These are phyloP conservation scores for Hemisphaericaspora xylanilytica DNA, from an alignment of 1,139 yeast genomes.

Conservation along the genomic window DNA sequence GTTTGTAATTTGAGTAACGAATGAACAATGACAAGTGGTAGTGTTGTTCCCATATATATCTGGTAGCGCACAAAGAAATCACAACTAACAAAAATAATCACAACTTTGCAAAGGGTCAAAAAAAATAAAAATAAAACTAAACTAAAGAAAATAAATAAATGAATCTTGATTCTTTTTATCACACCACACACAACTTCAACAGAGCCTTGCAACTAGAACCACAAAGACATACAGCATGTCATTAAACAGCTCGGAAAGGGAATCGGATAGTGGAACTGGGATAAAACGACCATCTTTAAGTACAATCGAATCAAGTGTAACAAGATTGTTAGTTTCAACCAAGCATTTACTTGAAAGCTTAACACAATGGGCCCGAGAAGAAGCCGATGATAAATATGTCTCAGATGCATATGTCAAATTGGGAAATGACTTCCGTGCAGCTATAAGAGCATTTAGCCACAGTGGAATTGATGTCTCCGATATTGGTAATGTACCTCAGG, in stretches of 20 bases:
- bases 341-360: constrained; percentile 81
- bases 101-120: too few species aligned
- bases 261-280: constrained; percentile 1
- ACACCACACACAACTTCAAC: too few species aligned
- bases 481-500: constrained; percentile 44
- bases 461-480: constrained; percentile 45
- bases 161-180: too few species aligned
- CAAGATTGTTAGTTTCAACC: constrained; percentile 81
- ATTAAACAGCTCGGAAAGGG: neutral
- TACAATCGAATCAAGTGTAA: constrained; percentile 81
- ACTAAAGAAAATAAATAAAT: too few species aligned
- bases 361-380: constrained; percentile 86
- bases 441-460: constrained; percentile 53
- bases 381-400: constrained; percentile 78
- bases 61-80: too few species aligned
- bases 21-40: too few species aligned
- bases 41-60: too few species aligned
- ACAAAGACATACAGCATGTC: neutral
- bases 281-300: constrained; percentile 33
- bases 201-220: too few species aligned
- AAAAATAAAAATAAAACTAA: too few species aligned
- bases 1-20: too few species aligned
- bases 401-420: constrained; percentile 89
- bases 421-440: constrained; percentile 90
- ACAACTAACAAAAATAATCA: too few species aligned